Base-by-base conservation (phyloP, 768 basidiomycete genomes). In the Russula griseocarnosa region DNA sequence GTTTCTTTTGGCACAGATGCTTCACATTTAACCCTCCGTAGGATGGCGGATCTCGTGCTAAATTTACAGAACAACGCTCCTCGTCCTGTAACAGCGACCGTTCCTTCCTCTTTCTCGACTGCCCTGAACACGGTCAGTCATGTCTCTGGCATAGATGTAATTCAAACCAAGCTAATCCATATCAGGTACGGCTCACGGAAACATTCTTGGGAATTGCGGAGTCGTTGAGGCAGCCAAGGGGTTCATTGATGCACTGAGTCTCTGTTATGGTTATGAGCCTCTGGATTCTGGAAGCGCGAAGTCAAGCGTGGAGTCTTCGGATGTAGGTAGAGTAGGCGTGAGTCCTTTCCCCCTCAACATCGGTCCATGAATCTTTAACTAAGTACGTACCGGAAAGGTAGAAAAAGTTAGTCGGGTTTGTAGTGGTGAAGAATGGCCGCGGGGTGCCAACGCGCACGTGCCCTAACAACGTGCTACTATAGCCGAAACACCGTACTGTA, bases 171-270 rank as follows among this genome's bases (percentile, higher is more conserved):
- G 36, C 14, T 58, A 26, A 63, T 32, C n/a, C 1, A 16, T 49
- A 0, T 13, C 65, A 85, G 83, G 75, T 84, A 14, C 79, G 78
- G 63, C 76, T 85, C 3, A 79, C 83, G 0, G 76, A 84, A 66
- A 81, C 84, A 1, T 86, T 86, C 77, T 71, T 85, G 22, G 79
- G 80, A 32, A 79, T 86, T 61, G 83, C 84, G 1, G 81, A 83
- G 58, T 83, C 84, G 1, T 69, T 86, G 72, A 76, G 77, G 66
- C 85, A 82, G 66, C 80, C 84, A 5, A 73, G 84, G 65, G 85
- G 80, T 2, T 76, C 79, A 14, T 70, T 85, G 60, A 69, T 84
- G 67, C 11, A 38, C 4, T 38, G 36, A 38, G 36, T 38, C 36
- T 14, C 36, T 0, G 36, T 38, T 14, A 34, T 10, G 8, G 32